A percentile compares a stretch with the other conserved stretches of the same genome.
Conservation (phyloP, 148 eudicot species). For the Agrostemma githago region DNA sequence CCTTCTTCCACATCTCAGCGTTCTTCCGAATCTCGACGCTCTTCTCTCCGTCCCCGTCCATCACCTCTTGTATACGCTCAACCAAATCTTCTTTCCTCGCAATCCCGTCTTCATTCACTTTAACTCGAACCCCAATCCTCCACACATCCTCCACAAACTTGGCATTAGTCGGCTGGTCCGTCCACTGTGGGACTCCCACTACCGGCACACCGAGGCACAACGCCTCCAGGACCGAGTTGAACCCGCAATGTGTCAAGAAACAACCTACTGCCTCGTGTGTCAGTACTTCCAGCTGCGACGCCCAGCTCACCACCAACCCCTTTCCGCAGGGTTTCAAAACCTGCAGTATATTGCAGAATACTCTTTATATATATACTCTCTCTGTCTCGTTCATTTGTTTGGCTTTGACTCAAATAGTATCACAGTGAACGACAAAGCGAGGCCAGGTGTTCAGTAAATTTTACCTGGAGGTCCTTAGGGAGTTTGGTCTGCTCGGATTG, state of each 20-base stretch:
- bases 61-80: conserved; percentile 37
- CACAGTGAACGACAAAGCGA: too few relatives aligned
- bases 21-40: conserved; percentile 40
- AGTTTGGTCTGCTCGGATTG: conserved; percentile 36
- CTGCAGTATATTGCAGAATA: too few relatives aligned
- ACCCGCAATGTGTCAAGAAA: conserved; percentile 58
- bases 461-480: conserved; percentile 28
- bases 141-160: conserved; percentile 64
- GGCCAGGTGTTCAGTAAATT: too few relatives aligned
- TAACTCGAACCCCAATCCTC: conserved; percentile 44
- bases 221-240: conserved; percentile 55
- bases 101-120: conserved; percentile 32
- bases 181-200: conserved; percentile 51
- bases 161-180: conserved; percentile 52
- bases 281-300: conserved; percentile 48
- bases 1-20: conserved; percentile 40
- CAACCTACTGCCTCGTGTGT: conserved; percentile 44
- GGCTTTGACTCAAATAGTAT: too few relatives aligned
- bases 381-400: too few relatives aligned
- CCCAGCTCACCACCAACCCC: conserved; percentile 49
- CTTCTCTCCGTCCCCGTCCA: conserved; percentile 52
- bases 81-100: conserved; percentile 32
- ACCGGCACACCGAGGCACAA: conserved; percentile 53
- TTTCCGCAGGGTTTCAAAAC: background rate
- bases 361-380: too few relatives aligned